phyloP scores from a whole-genome alignment of 1,284 basidiomycete species.

The Termitomyces sp. region DNA sequence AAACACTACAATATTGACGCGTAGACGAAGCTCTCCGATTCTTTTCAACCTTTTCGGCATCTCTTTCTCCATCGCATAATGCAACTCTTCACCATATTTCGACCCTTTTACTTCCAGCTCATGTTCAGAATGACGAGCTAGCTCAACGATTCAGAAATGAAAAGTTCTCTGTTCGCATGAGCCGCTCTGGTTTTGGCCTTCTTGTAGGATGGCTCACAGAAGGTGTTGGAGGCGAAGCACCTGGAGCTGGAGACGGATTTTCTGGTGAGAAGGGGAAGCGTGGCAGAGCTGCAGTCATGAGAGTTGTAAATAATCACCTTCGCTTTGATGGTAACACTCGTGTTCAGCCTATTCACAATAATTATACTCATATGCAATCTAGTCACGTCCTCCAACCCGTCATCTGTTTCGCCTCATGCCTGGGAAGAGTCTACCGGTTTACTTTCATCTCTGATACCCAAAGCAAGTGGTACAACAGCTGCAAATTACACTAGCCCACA shows the following conservation, averaged over 20 bases:
- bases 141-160: slow-evolving; percentile 87
- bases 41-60: slow-evolving; percentile 66
- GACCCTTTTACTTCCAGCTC: slow-evolving; percentile 77
- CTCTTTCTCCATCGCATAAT: slow-evolving; percentile 68
- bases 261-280: slow-evolving; percentile 77
- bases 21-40: slow-evolving; percentile 62
- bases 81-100: slow-evolving; percentile 78
- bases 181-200: slow-evolving; percentile 87
- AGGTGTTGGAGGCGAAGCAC: slow-evolving; percentile 81
- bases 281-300: slow-evolving; percentile 81
- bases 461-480: slow-evolving; percentile 38
- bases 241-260: slow-evolving; percentile 79
- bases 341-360: slow-evolving; percentile 6
- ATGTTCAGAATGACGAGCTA: slow-evolving; percentile 80
- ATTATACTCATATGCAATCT: slow-evolving; percentile 23
- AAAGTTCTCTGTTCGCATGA: slow-evolving; percentile 89
- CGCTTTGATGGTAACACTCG: slow-evolving; percentile 75
- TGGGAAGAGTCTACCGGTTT: slow-evolving; percentile 85
- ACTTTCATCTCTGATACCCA: slow-evolving; percentile 71
- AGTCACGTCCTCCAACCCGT: slow-evolving; percentile 71
- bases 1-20: slow-evolving; percentile 4
- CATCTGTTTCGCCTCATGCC: slow-evolving; percentile 52
- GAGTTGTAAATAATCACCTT: slow-evolving; percentile 91
- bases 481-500: slow-evolving; percentile 47
- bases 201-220: slow-evolving; percentile 96